Percentiles rank a stretch among this genome's conserved stretches.
phyloP scores from a whole-genome alignment of 306 rosid species.

The Corylus americana region DNA sequence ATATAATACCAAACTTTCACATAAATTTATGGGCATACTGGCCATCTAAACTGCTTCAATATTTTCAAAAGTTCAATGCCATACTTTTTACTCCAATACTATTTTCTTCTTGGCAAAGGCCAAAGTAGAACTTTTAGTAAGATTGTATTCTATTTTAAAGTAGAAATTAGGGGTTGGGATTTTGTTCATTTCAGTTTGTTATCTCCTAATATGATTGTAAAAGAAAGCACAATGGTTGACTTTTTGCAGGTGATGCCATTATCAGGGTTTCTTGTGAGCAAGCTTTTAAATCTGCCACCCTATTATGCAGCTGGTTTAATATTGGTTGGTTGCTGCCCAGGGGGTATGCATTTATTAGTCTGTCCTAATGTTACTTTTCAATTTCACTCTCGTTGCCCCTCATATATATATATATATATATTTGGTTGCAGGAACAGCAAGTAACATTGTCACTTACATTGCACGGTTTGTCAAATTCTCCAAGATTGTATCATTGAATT shows the following conservation, averaged over 20 bases:
- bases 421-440: conserved; percentile 82
- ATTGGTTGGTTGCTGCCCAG: conserved; percentile 83
- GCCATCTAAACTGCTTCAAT: neutral
- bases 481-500: neutral
- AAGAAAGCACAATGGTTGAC: neutral
- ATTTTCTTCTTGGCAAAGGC: neutral
- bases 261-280: conserved; percentile 70
- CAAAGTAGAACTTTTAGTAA: neutral
- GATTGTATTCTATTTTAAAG: neutral
- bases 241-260: conserved; percentile 84
- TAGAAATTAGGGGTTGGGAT: neutral
- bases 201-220: neutral
- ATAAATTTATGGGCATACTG: neutral
- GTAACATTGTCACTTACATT: conserved; percentile 83
- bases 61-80: neutral
- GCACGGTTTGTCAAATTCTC: conserved; percentile 60
- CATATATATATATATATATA: neutral
- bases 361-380: conserved; percentile 5
- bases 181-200: neutral
- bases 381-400: neutral
- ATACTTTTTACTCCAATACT: neutral
- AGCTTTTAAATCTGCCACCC: conserved; percentile 72
- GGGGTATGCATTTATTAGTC: conserved; percentile 50
- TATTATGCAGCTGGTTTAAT: conserved; percentile 89
- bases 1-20: neutral